Evolutionary conservation across 306 rosid species (phyloP), one percentile per base, ranked within the genome.

Genomic region (Mucuna pruriens): DNA sequence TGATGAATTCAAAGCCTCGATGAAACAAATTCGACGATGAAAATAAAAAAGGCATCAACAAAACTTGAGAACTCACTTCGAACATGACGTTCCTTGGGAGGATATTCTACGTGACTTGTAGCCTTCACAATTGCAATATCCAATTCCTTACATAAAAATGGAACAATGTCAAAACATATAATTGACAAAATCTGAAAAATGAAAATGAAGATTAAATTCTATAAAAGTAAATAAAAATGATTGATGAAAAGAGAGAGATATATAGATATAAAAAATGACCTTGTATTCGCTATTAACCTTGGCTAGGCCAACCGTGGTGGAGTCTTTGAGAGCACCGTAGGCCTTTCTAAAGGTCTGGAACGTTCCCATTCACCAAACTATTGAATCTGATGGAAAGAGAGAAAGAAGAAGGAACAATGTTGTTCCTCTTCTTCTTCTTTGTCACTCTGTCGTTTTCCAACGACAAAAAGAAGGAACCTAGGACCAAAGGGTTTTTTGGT

Each of bases 271-370:
- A 6, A 7, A 0, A 15, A 5, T 6, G 39, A 95, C 99, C 98
- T 93, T 95, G 87, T 84, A 89, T 65, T 95, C 99, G 85, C 98
- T 95, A 22, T 91, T 90, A 88, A 95, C 94, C 86, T 95, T 95
- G 82, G 97, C 97, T n/a, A 95, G 91, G 87, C 99, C 99, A 83
- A 95, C 99, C 87, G 42, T 93, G 86, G 99, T 95, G 36, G 97
- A 85, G 69, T 95, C 99, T 76, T 95, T 95, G 75, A 95, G 89
- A 87, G 97, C 99, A 82, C 99, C 99, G 81, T 91, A 93, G 71
- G 97, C 98, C 70, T 90, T 95, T 78, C 96, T 86, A 9, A 88
- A 91, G 90, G 87, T 90, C 65, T 90, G 79, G 75, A 89, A 92
- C 29, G 97, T 91, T 40, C 95, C 99, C 99, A 95, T 90, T 48